Percentiles rank a stretch among this genome's conserved stretches.
phyloP scores from a whole-genome alignment of 192 early-diverging fungal species.

The Entrophospora sp. region DNA sequence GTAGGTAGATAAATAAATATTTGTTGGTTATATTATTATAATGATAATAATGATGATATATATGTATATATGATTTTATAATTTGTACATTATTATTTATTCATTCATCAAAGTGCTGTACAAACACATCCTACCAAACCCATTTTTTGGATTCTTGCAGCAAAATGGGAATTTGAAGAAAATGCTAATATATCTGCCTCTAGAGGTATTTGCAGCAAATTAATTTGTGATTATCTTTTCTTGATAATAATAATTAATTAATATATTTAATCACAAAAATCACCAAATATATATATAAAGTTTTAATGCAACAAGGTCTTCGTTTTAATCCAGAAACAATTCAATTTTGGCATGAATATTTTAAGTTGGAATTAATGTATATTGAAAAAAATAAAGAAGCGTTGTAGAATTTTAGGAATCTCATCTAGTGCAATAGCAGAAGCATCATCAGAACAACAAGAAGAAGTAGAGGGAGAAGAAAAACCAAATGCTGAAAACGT shows the following conservation, averaged over 20 bases:
- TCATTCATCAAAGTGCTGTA: slow-evolving; percentile 54
- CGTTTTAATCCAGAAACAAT: slow-evolving; percentile 66
- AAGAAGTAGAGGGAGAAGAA: slow-evolving; percentile 33
- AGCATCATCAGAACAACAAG: slow-evolving; percentile 24
- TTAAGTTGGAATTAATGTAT: slow-evolving; percentile 83
- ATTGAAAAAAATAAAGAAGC: slow-evolving; percentile 75
- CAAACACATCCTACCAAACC: slow-evolving; percentile 76
- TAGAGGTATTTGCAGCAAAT: too few species aligned
- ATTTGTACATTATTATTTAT: background rate
- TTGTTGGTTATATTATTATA: too few species aligned
- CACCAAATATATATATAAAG: slow-evolving; percentile 20
- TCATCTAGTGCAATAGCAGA: slow-evolving; percentile 16
- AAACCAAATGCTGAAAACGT: slow-evolving; percentile 39
- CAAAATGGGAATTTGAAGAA: slow-evolving; percentile 77
- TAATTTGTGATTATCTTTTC: background rate
- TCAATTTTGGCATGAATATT: slow-evolving; percentile 88
- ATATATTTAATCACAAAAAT: background rate
- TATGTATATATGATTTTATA: background rate
- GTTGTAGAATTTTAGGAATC: slow-evolving; percentile 73
- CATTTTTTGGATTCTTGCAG: slow-evolving; percentile 85
- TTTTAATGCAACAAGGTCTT: slow-evolving; percentile 77
- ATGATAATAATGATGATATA: slow-evolving; percentile 14
- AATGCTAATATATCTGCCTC: slow-evolving; percentile 77
- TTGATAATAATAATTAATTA: background rate
- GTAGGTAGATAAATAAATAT: too few species aligned